Conservation (phyloP, 2,329 filamentous ascomycete genomes). For the Penicillium polonicum region DNA sequence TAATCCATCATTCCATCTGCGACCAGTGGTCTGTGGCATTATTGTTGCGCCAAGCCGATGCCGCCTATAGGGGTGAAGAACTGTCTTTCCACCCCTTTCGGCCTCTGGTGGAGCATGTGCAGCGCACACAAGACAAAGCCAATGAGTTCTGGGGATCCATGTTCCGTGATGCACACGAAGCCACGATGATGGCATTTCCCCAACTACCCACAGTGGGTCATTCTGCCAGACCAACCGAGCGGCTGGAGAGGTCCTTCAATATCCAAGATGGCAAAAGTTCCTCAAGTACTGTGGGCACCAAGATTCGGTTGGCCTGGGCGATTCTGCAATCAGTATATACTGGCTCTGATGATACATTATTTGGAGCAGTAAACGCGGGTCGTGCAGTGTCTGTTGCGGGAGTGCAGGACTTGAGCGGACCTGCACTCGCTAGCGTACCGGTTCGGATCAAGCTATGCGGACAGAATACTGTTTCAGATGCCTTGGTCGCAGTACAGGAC, state of each 20-base stretch:
- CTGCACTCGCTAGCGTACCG: slow-evolving; percentile 9
- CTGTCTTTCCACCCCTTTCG: slow-evolving; percentile 12
- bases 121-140: not conserved
- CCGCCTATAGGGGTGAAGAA: slow-evolving; percentile 14
- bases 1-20: slow-evolving; percentile 20
- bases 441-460: not conserved
- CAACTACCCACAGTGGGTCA: slow-evolving; percentile 7
- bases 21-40: slow-evolving; percentile 22
- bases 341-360: slow-evolving; percentile 8
- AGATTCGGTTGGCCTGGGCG: slow-evolving; percentile 16
- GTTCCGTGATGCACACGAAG: not conserved
- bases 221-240: not conserved
- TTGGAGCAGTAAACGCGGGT: slow-evolving; percentile 13
- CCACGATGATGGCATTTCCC: not conserved
- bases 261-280: not conserved
- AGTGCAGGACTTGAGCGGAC: slow-evolving; percentile 12
- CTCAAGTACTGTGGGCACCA: slow-evolving; percentile 8
- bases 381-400: slow-evolving; percentile 10
- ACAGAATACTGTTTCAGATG: not conserved
- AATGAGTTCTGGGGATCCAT: not conserved
- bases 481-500: slow-evolving; percentile 3
- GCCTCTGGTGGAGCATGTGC: slow-evolving; percentile 15
- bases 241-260: not conserved
- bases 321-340: slow-evolving; percentile 15
- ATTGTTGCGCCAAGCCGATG: slow-evolving; percentile 11